phyloP scores from a whole-genome alignment of 495 filamentous ascomycete genomes.

The Tricharina praecox region DNA sequence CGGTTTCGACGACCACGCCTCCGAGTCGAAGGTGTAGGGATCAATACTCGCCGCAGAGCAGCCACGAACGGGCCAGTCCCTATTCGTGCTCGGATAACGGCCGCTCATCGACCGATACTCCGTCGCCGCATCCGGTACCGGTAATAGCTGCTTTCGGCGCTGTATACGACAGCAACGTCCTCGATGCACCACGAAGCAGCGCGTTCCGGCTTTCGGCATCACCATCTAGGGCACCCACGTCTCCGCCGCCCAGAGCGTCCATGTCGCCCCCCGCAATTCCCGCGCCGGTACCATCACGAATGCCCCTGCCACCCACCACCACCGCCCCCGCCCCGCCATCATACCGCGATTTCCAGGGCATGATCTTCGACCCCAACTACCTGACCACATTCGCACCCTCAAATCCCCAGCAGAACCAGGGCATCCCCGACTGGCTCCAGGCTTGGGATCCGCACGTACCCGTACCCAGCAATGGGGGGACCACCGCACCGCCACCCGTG shows the following conservation, averaged over 20 bases:
- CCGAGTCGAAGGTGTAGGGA: neutral
- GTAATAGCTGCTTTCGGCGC: neutral
- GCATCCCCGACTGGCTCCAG: neutral
- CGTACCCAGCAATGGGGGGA: neutral
- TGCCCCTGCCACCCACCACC: neutral
- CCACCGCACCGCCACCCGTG: neutral
- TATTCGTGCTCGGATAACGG: neutral
- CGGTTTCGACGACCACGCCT: neutral
- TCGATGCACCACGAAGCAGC: neutral
- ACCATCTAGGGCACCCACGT: no score
- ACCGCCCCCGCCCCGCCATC: neutral
- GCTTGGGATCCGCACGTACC: neutral
- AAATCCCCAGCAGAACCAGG: neutral
- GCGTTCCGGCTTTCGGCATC: no score
- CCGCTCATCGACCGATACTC: neutral
- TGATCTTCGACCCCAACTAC: slow-evolving; percentile 19
- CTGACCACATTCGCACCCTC: neutral
- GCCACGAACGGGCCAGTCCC: neutral
- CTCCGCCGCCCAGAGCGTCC: neutral
- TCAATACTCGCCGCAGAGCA: neutral
- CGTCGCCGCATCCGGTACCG: neutral
- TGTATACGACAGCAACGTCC: neutral
- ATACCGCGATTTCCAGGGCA: slow-evolving; percentile 11
- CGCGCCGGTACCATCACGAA: neutral
- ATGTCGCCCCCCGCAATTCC: neutral